A percentile compares a stretch with the other conserved stretches of the same genome.
These are phyloP conservation scores for Phytophthora brassicae DNA, from an alignment of 352 stramenopile species.

Conservation along the genomic window DNA sequence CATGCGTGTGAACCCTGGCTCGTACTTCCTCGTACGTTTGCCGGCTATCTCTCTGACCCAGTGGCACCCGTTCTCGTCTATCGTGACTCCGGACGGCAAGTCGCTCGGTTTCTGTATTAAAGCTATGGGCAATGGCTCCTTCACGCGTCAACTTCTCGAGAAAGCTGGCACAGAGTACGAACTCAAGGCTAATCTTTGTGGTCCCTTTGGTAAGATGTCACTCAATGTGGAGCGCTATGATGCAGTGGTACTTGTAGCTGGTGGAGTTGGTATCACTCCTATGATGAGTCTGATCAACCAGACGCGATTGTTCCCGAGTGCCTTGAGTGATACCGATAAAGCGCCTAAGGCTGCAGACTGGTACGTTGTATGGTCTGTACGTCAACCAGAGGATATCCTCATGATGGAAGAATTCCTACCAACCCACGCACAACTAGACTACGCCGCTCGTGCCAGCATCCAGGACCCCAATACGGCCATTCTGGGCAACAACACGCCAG, in stretches of 20 bases:
- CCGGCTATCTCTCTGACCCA: slow-evolving; percentile 62
- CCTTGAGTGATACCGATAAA: slow-evolving; percentile 15
- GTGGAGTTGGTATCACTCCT: slow-evolving; percentile 78
- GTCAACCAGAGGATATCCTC: slow-evolving; percentile 57
- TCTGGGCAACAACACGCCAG: slow-evolving; percentile 13
- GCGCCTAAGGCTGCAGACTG: slow-evolving; percentile 40
- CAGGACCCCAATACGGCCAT: slow-evolving; percentile 55
- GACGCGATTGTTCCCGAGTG: slow-evolving; percentile 37
- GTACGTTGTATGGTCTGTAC: slow-evolving; percentile 71
- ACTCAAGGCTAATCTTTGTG: slow-evolving; percentile 56
- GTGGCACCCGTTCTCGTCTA: slow-evolving; percentile 84
- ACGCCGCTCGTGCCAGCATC: slow-evolving; percentile 32
- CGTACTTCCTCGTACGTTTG: slow-evolving; percentile 80
- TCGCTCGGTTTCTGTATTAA: slow-evolving; percentile 83
- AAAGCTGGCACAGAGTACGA: slow-evolving; percentile 46
- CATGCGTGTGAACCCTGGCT: slow-evolving; percentile 51
- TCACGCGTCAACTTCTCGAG: slow-evolving; percentile 52
- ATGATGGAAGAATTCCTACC: slow-evolving; percentile 77
- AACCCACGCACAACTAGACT: slow-evolving; percentile 45
- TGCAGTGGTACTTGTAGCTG: slow-evolving; percentile 61
- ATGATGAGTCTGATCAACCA: slow-evolving; percentile 82
- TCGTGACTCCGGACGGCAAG: slow-evolving; percentile 69
- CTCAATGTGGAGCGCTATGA: slow-evolving; percentile 71
- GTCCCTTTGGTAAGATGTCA: slow-evolving; percentile 66
- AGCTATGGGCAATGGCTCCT: slow-evolving; percentile 51